Conservation (phyloP, 192 early-diverging fungal genomes). For the Gamsiella multidivaricata region DNA sequence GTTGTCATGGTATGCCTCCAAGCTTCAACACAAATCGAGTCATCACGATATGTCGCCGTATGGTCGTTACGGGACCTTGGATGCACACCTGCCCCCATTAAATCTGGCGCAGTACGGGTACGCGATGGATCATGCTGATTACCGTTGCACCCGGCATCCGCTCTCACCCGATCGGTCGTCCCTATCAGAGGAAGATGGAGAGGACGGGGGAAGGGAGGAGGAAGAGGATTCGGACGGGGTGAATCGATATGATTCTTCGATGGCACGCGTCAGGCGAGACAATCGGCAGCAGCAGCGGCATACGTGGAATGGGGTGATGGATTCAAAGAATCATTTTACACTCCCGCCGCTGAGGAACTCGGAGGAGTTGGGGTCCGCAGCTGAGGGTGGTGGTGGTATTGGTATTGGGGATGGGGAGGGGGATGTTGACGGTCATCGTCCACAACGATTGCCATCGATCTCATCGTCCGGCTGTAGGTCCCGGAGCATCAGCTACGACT, state of each 20-base stretch:
- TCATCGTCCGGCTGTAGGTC: slow-evolving; percentile 15
- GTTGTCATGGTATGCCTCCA: slow-evolving; percentile 51
- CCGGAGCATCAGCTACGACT: slow-evolving; percentile 7
- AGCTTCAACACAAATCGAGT: slow-evolving; percentile 41
- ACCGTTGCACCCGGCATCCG: slow-evolving; percentile 30
- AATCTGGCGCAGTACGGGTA: slow-evolving; percentile 17
- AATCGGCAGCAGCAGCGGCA: not conserved
- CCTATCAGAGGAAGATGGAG: slow-evolving; percentile 38
- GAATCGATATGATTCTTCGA: not conserved
- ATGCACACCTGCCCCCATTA: slow-evolving; percentile 26
- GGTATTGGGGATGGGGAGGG: too few relatives aligned
- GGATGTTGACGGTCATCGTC: not conserved
- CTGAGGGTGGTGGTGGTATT: too few relatives aligned
- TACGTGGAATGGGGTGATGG: slow-evolving; percentile 30
- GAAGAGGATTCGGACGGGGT: slow-evolving; percentile 23
- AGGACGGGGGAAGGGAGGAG: slow-evolving; percentile 21
- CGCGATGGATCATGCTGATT: slow-evolving; percentile 9
- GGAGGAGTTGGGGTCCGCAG: too few relatives aligned
- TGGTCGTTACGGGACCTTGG: slow-evolving; percentile 11
- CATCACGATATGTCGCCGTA: not conserved
- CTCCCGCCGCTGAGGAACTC: slow-evolving; percentile 34
- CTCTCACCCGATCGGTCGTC: slow-evolving; percentile 42
- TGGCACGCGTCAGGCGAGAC: not conserved
- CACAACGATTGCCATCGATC: slow-evolving; percentile 36
- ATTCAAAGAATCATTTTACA: slow-evolving; percentile 19